Evolutionary conservation across 129 eudicot genomes (phyloP).

Genomic region (Flaveria linearis): DNA sequence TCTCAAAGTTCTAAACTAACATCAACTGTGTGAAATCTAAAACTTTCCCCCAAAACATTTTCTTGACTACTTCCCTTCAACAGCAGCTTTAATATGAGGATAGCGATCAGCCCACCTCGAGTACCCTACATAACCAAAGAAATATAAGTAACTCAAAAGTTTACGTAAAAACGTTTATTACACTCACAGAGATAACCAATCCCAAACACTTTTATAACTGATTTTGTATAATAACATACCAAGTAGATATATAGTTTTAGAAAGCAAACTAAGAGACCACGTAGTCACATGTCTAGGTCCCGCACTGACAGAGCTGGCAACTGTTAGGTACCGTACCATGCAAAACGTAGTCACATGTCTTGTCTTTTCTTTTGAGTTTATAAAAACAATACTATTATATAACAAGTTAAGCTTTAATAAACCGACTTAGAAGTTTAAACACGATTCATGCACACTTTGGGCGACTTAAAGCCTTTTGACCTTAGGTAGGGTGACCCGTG

Average conservation of each 20-base stretch:
- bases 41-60: background rate
- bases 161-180: background rate
- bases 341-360: no score
- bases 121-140: conserved; percentile 50
- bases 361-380: background rate
- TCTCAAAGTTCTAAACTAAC: conserved; percentile 4
- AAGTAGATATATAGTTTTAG: background rate
- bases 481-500: background rate
- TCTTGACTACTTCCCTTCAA: conserved; percentile 42
- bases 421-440: background rate
- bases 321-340: no score
- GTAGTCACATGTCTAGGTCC: no score
- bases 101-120: conserved; percentile 74
- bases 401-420: background rate
- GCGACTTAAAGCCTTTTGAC: background rate
- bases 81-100: conserved; percentile 56
- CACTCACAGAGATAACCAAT: background rate
- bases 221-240: background rate
- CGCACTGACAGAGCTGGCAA: background rate
- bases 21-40: background rate
- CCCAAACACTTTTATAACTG: background rate
- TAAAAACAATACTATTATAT: background rate
- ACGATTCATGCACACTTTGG: background rate
- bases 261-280: background rate
- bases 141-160: background rate